Percentiles rank a stretch among this genome's conserved stretches.
Conservation (phyloP, 2,329 filamentous ascomycete species). For the Cladosporium sp. region DNA sequence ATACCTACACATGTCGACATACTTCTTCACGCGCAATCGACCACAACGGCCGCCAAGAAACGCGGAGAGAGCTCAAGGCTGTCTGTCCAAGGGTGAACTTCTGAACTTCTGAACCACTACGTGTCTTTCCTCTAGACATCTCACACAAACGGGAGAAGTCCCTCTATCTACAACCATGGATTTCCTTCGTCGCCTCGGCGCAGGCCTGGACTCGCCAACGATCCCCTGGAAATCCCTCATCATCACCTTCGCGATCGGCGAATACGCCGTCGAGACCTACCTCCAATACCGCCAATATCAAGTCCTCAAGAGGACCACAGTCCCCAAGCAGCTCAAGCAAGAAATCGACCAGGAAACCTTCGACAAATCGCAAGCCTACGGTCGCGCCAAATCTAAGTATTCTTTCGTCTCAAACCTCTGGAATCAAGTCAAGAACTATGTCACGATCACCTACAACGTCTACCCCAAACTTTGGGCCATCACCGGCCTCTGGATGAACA, state of each 20-base stretch:
- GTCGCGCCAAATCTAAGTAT: constrained; percentile 92
- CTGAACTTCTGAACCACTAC: neutral
- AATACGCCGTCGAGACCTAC: constrained; percentile 87
- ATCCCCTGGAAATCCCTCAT: constrained; percentile 99
- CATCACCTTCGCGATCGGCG: constrained; percentile 86
- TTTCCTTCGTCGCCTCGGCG: constrained; percentile 62
- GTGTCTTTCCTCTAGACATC: constrained; percentile 10
- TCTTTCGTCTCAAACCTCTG: constrained; percentile 76
- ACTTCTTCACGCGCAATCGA: too few species aligned
- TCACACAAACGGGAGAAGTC: neutral
- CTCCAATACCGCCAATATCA: constrained; percentile 87
- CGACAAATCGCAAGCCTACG: constrained; percentile 82
- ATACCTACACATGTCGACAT: too few species aligned
- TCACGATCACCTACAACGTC: constrained; percentile 84
- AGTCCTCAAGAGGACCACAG: constrained; percentile 72
- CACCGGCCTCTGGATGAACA: constrained; percentile 69
- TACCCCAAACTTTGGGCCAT: constrained; percentile 87
- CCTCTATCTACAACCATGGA: constrained; percentile 26
- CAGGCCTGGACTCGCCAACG: constrained; percentile 80
- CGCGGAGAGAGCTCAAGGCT: neutral
- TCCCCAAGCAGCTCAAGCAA: constrained; percentile 80
- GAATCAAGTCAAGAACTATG: constrained; percentile 81
- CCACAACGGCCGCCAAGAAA: neutral
- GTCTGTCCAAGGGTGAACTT: neutral
- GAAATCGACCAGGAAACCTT: constrained; percentile 88